Percentiles rank a stretch among this genome's conserved stretches.
These are phyloP conservation scores for Hypoxylon sp. DNA, from an alignment of 2,329 filamentous ascomycete genomes.

Conservation along the genomic window DNA sequence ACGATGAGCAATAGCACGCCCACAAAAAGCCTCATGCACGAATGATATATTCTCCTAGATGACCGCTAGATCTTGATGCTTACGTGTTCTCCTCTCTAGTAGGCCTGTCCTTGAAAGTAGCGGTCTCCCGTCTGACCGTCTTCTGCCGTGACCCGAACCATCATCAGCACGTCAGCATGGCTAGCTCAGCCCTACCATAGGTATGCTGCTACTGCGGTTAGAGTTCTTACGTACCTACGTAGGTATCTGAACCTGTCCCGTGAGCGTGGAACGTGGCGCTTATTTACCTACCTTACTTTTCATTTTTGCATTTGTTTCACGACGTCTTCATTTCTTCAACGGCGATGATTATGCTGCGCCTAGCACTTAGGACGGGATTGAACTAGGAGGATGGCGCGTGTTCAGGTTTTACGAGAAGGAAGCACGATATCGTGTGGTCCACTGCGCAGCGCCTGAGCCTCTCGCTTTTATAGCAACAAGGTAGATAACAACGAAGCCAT, in stretches of 20 bases:
- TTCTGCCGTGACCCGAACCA: conserved; percentile 17
- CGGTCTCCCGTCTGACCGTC: conserved; percentile 20
- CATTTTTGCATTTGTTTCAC: background rate
- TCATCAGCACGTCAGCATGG: conserved; percentile 34
- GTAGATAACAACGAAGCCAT: background rate
- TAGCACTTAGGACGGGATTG: background rate
- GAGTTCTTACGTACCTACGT: conserved; percentile 29
- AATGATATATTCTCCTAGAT: background rate
- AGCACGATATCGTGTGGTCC: background rate
- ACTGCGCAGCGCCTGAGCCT: background rate
- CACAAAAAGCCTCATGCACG: background rate
- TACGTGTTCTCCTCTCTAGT: background rate
- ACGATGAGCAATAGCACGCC: background rate
- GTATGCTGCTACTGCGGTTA: conserved; percentile 9
- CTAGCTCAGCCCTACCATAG: conserved; percentile 32
- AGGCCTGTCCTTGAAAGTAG: background rate
- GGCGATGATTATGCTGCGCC: background rate
- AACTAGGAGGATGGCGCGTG: background rate
- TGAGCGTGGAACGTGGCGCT: conserved; percentile 12
- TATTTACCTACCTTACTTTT: conserved; percentile 1
- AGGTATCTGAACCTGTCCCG: conserved; percentile 12
- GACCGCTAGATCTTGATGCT: conserved; percentile 11
- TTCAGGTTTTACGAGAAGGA: conserved; percentile 1
- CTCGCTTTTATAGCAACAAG: background rate
- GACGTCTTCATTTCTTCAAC: background rate